A percentile compares a stretch with the other conserved stretches of the same genome.
phyloP scores from a whole-genome alignment of 1,284 basidiomycete genomes.

The Leccinum griseonigrum region DNA sequence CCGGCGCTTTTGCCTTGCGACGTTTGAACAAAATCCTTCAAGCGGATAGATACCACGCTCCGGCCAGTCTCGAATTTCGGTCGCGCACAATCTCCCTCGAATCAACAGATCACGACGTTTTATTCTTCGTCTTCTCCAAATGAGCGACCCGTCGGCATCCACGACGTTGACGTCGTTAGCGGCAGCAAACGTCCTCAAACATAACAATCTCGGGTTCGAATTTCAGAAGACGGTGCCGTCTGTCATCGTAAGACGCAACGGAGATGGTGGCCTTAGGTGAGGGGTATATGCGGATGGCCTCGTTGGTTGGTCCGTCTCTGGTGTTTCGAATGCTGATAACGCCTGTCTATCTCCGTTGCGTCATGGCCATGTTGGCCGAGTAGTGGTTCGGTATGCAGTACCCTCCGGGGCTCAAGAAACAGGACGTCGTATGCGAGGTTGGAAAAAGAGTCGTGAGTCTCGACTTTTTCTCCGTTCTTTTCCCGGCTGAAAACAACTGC shows the following conservation, averaged over 20 bases:
- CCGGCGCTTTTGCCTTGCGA: not conserved
- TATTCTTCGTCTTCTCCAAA: not conserved
- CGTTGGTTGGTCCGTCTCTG: not conserved
- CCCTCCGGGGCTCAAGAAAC: constrained; percentile 18
- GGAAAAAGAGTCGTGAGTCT: constrained; percentile 13
- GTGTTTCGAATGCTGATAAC: not conserved
- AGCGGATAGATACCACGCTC: not conserved
- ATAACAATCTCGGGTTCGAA: not conserved
- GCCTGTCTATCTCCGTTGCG: not conserved
- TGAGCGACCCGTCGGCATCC: not conserved
- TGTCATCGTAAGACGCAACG: not conserved
- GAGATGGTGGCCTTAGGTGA: not conserved
- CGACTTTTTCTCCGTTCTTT: not conserved
- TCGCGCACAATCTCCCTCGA: not conserved
- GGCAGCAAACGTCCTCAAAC: not conserved
- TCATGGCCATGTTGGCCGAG: not conserved
- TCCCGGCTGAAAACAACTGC: not conserved
- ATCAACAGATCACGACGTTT: not conserved
- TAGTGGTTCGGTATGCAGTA: constrained; percentile 11
- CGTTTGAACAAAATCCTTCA: not conserved
- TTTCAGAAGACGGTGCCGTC: not conserved
- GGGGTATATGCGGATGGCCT: not conserved
- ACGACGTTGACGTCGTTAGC: not conserved
- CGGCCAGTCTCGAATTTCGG: not conserved
- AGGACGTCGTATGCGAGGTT: not conserved